These are phyloP conservation scores for Pleurotus pulmonarius DNA, from an alignment of 768 basidiomycete species.

Conservation along the genomic window DNA sequence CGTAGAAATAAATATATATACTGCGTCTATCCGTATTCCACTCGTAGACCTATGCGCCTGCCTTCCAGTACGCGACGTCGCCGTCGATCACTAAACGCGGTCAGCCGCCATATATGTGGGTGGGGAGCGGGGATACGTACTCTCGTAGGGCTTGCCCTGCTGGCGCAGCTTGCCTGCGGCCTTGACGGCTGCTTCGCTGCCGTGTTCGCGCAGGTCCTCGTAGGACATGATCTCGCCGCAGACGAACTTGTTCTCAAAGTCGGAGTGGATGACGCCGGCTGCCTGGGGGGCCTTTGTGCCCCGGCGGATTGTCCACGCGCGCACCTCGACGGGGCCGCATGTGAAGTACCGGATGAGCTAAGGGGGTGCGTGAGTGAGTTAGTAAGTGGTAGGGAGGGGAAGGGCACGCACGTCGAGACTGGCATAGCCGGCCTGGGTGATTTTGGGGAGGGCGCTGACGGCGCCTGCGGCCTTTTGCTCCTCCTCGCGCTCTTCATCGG, in stretches of 20 bases:
- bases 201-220: slow-evolving; percentile 86
- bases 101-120: not conserved
- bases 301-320: slow-evolving; percentile 95
- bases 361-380: not conserved
- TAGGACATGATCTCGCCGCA: slow-evolving; percentile 97
- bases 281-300: slow-evolving; percentile 96
- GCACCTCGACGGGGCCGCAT: slow-evolving; percentile 93
- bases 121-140: slow-evolving; percentile 38
- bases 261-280: slow-evolving; percentile 97
- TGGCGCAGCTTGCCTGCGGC: slow-evolving; percentile 93
- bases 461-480: slow-evolving; percentile 78
- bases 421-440: slow-evolving; percentile 91
- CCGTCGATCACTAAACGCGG: slow-evolving; percentile 68
- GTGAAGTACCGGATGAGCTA: slow-evolving; percentile 96
- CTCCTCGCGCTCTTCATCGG: slow-evolving; percentile 68
- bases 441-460: slow-evolving; percentile 78
- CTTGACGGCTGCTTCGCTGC: slow-evolving; percentile 88
- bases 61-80: slow-evolving; percentile 91
- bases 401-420: slow-evolving; percentile 66
- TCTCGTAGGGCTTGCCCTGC: slow-evolving; percentile 96
- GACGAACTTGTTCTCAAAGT: slow-evolving; percentile 97
- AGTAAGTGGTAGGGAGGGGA: not conserved
- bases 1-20: not conserved
- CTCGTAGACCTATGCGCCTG: slow-evolving; percentile 46
- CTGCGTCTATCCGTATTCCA: not conserved